Conservation (phyloP, 441 rosid species). For the Mallotus japonicus region DNA sequence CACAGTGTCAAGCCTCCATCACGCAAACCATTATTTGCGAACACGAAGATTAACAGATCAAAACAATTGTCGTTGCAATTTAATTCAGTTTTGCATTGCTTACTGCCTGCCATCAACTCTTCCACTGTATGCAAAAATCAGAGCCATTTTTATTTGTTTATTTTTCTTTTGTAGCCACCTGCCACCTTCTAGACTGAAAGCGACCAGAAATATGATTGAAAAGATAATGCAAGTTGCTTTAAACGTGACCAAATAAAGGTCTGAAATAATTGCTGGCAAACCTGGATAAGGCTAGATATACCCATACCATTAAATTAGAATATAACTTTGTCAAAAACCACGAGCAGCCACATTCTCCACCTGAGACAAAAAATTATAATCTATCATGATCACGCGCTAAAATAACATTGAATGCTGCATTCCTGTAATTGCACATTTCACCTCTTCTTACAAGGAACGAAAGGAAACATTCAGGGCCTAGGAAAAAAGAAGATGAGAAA, state of each 20-base stretch:
- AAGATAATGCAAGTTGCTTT: background rate
- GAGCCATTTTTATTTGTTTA: background rate
- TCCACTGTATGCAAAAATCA: background rate
- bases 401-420: background rate
- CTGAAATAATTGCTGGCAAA: background rate
- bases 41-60: background rate
- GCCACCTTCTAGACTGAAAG: constrained; percentile 10
- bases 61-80: too few relatives aligned
- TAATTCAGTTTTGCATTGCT: too few relatives aligned
- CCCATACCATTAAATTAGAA: background rate
- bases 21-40: background rate
- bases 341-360: background rate
- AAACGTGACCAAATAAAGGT: background rate
- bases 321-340: background rate
- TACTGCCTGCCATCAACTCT: too few relatives aligned
- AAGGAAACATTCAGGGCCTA: background rate
- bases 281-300: background rate
- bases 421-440: background rate
- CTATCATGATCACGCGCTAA: background rate
- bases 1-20: background rate
- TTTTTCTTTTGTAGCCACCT: background rate
- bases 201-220: background rate
- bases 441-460: background rate
- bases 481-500: background rate
- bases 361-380: background rate